Conservation (phyloP, 441 rosid species). For the Populus trichocarpa region DNA sequence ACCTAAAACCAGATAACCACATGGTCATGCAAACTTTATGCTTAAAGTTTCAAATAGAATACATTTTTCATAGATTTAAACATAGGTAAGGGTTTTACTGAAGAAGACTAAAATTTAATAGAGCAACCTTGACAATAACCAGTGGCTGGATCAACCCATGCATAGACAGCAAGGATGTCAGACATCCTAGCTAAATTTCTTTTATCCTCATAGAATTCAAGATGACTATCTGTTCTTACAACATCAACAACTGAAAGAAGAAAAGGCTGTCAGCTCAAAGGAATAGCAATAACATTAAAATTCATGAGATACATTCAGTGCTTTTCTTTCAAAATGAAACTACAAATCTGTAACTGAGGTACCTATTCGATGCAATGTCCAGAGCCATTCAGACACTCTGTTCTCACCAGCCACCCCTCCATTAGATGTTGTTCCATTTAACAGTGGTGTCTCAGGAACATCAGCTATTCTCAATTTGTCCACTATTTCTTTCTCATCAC, state of each 20-base stretch:
- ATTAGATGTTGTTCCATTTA: slow-evolving; percentile 39
- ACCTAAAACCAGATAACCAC: slow-evolving; percentile 47
- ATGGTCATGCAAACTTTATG: slow-evolving; percentile 13
- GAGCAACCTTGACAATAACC: slow-evolving; percentile 97
- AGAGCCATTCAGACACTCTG: slow-evolving; percentile 88
- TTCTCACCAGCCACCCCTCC: slow-evolving; percentile 48
- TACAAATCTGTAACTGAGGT: slow-evolving; percentile 14
- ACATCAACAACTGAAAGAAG: slow-evolving; percentile 83
- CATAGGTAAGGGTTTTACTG: background rate
- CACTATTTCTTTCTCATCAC: slow-evolving; percentile 38
- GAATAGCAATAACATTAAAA: slow-evolving; percentile 8
- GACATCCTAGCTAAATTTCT: slow-evolving; percentile 93
- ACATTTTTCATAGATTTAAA: background rate
- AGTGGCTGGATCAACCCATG: slow-evolving; percentile 96
- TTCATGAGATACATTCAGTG: background rate
- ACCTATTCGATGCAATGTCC: slow-evolving; percentile 95
- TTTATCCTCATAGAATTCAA: slow-evolving; percentile 84
- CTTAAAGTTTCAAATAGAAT: slow-evolving; percentile 4
- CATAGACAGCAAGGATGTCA: slow-evolving; percentile 96
- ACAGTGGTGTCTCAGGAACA: slow-evolving; percentile 50
- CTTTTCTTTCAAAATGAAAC: slow-evolving; percentile 13
- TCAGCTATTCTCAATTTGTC: slow-evolving; percentile 63
- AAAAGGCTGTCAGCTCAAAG: slow-evolving; percentile 21
- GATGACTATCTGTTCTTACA: slow-evolving; percentile 94
- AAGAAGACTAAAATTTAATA: slow-evolving; percentile 11